Evolutionary conservation across 176 grass and related monocot genomes (phyloP), one percentile per base, ranked within the genome.

Genomic region (Musa beccarii): DNA sequence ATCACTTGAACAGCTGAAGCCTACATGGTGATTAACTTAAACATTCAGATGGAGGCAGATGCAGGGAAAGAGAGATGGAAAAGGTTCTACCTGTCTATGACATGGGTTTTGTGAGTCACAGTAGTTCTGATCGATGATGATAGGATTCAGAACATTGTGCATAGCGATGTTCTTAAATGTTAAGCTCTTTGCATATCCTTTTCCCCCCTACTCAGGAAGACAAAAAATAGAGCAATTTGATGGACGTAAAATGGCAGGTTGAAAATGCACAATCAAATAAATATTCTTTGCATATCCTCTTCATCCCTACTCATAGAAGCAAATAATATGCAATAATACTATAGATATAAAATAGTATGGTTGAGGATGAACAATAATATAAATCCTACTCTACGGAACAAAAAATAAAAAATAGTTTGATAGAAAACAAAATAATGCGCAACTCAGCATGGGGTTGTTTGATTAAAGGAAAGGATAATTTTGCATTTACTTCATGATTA

Each of bases 101-200:
- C 89, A 92, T 51, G 82, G 89, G 49, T 20, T 82, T 22, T 14
- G 85, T 1, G 92, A 87, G 80, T 92, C 92, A 0, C 89, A 87
- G 49, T 96, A 96, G 14, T 89, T 87, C 13, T 96, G 92, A 13
- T 96, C 76, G 49, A 96, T 96, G 61, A 92, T 84, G 56, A 92
- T 74, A 10, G 89, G 86, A 22, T 96, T 89, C 2, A 83, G 72
- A 64, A 96, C 92, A 21, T 87, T 87, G 0, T 75, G 74, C 86
- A 96, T 84, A 6, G 11, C 56, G 28, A 96, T 78, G 52, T 96
- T 84, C 63, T 77, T 80, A 50, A 89, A 96, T 10, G 67, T 79
- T n/a, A 92, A 92, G 24, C 77, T 81, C 55, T 82, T 84, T 1
- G 84, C 92, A 14, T 72, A 85, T 11, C 92, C 89, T 68, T 79